Base-by-base conservation (phyloP, 2,329 filamentous ascomycete genomes). In the Trichoderma sp. region DNA sequence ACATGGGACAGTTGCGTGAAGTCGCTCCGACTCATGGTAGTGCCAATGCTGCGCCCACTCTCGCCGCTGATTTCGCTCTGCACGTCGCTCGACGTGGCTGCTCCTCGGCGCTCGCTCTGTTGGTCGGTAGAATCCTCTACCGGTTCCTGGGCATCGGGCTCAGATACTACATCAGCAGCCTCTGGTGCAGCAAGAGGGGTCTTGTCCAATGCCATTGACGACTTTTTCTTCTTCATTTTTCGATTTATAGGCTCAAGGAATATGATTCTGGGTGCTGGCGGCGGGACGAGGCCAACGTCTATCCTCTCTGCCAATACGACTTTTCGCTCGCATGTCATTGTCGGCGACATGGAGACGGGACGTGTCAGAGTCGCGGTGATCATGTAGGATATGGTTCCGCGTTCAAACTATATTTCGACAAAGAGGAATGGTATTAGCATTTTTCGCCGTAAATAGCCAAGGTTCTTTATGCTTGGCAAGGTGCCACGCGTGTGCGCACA, bases 381-480 rank as follows among this genome's bases (percentile, higher is more conserved):
- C 82, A 95, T 89, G 81, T 98, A 99, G 24, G 91, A 91, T 74
- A 99, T 93, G 2, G 93, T 94, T 43, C 96, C 96, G 76, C 95
- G 90, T 81, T 98, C 96, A 79, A 99, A 99, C 94, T 98, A 79
- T 11, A 56, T 30, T 43, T 32, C 10, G 30, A 21, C n/a, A 13
- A 49, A 16, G n/a, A 26, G n/a, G 16, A 24, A 18, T 21, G 16
- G 16, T 16, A 68, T 74, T 54, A 73, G 70, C 61, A 61, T 69
- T 16, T 16, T 14, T 13, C 32, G 51, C 24, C 16, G 30, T 58
- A 24, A 24, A 16, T 24, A 63, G 52, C 16, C 39, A 43, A n/a
- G 6, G 6, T n/a, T 26, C 14, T 28, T 37, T 37, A 37, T 14
- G 56, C 8, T 32, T 26, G 26, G 56, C 63, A 58, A 51, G 52